Evolutionary conservation across 805 yeast species (phyloP), one percentile per base, ranked within the genome.

Genomic region (Wickerhamiella nectarea): DNA sequence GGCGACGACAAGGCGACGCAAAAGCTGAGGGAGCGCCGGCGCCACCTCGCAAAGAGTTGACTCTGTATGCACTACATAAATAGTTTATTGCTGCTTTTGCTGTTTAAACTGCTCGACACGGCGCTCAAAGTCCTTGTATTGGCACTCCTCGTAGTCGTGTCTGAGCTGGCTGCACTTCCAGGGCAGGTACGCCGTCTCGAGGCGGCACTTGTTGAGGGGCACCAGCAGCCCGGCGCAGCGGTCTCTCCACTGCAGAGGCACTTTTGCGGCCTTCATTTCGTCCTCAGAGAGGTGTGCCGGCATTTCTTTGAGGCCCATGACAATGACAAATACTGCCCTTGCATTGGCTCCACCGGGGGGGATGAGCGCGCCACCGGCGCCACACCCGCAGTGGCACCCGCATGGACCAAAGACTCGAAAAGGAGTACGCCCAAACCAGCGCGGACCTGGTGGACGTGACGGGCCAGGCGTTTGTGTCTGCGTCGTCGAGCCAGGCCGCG

Each of bases 101-200:
- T 69, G 70, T 56, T 75, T 72, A 60, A 80, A 67, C 64, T 80
- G 87, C 57, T 75, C 69, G 46, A 80, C 82, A 63, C 94, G 74
- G 66, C 91, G 74, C 59, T 76, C 71, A 66, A 79, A 82, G 59
- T 84, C 94, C 61, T 77, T 62, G 60, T 80, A 80, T 63, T 83
- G 81, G 61, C 94, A 83, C 58, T 80, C 80, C 61, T 83, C 94
- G 69, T 86, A 84, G 34, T 70, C 76, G 54, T 84, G 93, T 59
- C 85, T 75, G 64, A 79, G 84, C 50, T 79, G 79, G 46, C 71
- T 50, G 55, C 94, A 83, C 53, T 74, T 75, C 81, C 81, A 76
- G 24, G 83, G 83, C 59, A 76, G 51, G 53, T 64, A 76, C 56
- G 65, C 61, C 10, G 71, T 69, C 52, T 76, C 78, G 41, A 65